Percentiles rank a stretch among this genome's conserved stretches.
These are phyloP conservation scores for Perkinsus olseni DNA, from an alignment of 169 alveolate species.

Conservation along the genomic window DNA sequence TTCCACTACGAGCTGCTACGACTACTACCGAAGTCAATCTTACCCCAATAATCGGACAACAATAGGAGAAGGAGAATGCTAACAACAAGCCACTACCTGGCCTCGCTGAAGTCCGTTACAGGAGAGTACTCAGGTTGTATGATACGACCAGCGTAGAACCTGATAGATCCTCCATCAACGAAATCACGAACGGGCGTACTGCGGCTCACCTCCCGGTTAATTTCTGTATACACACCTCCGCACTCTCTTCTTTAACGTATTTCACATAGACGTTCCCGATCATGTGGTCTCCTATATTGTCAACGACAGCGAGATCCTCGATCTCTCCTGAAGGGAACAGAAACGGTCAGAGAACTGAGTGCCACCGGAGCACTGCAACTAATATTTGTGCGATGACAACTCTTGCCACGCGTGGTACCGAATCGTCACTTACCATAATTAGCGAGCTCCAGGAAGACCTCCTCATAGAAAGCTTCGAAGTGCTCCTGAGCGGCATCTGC, in stretches of 20 bases:
- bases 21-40: neutral
- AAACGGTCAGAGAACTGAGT: no score
- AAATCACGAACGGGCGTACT: neutral
- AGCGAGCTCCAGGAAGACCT: slow-evolving; percentile 87
- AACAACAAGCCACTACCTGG: slow-evolving; percentile 40
- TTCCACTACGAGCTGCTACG: neutral
- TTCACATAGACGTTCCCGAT: slow-evolving; percentile 96
- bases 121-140: slow-evolving; percentile 96
- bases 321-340: slow-evolving; percentile 63
- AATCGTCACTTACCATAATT: slow-evolving; percentile 81
- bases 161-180: neutral
- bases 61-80: neutral
- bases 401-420: no score
- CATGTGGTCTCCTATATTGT: slow-evolving; percentile 96
- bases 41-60: neutral
- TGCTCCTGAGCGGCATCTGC: slow-evolving; percentile 93
- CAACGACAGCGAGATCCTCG: slow-evolving; percentile 96
- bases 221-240: slow-evolving; percentile 82
- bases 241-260: slow-evolving; percentile 88
- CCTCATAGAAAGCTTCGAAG: slow-evolving; percentile 96
- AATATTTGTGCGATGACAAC: no score
- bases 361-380: no score
- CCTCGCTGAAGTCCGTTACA: slow-evolving; percentile 98
- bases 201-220: slow-evolving; percentile 88
- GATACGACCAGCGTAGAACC: slow-evolving; percentile 50